Base-by-base conservation (phyloP, 2,329 filamentous ascomycete genomes). In the Nemania sp. region DNA sequence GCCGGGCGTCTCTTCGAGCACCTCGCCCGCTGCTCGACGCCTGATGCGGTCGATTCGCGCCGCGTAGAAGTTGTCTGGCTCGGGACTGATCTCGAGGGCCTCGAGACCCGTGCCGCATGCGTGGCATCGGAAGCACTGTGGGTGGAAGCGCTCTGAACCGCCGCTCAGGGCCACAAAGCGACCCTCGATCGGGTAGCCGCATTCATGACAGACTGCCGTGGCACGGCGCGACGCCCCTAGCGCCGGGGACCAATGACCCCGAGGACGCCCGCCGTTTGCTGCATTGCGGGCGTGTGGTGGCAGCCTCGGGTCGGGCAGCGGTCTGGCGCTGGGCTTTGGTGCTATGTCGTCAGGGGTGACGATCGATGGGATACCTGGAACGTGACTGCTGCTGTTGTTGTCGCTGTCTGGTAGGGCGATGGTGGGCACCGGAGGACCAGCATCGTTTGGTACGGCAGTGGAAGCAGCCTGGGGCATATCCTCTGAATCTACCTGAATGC, bases 81-180 rank as follows among this genome's bases (percentile, higher is more conserved):
- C 95, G 0, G 92, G 92, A 67, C 95, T 97, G 75, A 99, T 98
- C 69, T 96, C 95, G 59, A 99, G 90, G 57, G 92, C 94, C 78
- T 99, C 95, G 17, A 99, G 89, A 18, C 88, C 84, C 10, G 93
- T 96, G 32, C 89, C 87, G 74, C 95, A 99, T 62, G 90, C 84
- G 74, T 91, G 90, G 79, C 95, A 99, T 45, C 86, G 83, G 79
- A 99, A 98, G 76, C 95, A 99, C 66, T 92, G 87, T 0, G 95
- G 93, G 69, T 99, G 95, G 74, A 98, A 98, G 18, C 93, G 90
- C 69, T 87, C 83, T 3, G 77, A 71, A 40, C 84, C 82, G 25
- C 92, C 92, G 1, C 87, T 88, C 6, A 97, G 87, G 4, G 90
- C 91, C 20, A 98, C 90, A 66, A 97, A 94, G 59, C 94, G 90